phyloP scores from a whole-genome alignment of 2,329 filamentous ascomycete species.

The Cordyceps tenuipes region DNA sequence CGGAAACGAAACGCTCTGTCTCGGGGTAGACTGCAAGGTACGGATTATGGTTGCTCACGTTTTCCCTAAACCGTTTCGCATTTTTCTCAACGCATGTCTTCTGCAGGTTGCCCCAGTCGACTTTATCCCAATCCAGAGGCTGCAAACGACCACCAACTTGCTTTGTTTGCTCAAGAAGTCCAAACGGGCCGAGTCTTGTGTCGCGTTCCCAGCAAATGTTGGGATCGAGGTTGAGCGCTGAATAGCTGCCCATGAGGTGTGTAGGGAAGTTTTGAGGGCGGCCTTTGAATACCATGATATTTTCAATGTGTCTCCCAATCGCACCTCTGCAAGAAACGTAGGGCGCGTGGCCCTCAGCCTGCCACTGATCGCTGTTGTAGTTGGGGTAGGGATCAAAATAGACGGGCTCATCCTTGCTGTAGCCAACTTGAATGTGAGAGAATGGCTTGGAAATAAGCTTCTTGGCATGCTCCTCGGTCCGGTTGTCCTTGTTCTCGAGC shows the following conservation, averaged over 20 bases:
- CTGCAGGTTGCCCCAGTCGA: constrained; percentile 66
- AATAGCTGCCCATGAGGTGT: constrained; percentile 55
- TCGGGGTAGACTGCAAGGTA: constrained; percentile 35
- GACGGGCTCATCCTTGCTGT: constrained; percentile 39
- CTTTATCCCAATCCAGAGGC: constrained; percentile 49
- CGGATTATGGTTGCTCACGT: constrained; percentile 32
- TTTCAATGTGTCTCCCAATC: constrained; percentile 48
- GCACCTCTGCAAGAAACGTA: constrained; percentile 60
- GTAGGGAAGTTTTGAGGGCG: constrained; percentile 50
- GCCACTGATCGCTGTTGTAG: constrained; percentile 58
- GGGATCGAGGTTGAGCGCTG: constrained; percentile 50
- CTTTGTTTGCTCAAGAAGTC: constrained; percentile 41
- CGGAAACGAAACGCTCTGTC: constrained; percentile 16
- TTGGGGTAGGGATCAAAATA: constrained; percentile 64
- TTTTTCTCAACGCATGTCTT: constrained; percentile 58
- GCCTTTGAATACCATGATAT: constrained; percentile 57
- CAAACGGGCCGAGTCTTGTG: constrained; percentile 61
- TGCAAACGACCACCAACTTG: constrained; percentile 31
- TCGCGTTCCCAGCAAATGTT: constrained; percentile 61
- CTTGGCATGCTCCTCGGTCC: constrained; percentile 22
- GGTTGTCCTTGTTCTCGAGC: constrained; percentile 33
- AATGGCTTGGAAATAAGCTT: constrained; percentile 27
- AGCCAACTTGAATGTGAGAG: constrained; percentile 24
- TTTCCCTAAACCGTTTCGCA: constrained; percentile 49
- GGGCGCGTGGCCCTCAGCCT: constrained; percentile 43